Evolutionary conservation across 2,329 filamentous ascomycete species (phyloP).

Genomic region (Microdochium bolleyi): DNA sequence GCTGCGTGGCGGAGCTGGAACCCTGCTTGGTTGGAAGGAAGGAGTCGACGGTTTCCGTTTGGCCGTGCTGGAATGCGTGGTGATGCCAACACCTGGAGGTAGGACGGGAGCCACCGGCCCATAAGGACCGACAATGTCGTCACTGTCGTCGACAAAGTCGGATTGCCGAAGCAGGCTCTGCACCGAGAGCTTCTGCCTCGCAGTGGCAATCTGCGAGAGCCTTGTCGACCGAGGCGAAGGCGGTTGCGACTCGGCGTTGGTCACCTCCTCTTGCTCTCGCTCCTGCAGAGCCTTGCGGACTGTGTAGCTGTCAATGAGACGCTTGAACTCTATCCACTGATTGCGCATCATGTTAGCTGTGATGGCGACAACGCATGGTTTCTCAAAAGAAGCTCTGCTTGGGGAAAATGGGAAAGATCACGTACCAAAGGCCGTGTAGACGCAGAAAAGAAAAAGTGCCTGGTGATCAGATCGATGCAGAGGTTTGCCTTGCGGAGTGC

Average conservation of each 20-base stretch:
- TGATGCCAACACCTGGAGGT: too few species aligned
- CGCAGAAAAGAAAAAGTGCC: constrained; percentile 17
- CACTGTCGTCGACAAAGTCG: constrained; percentile 29
- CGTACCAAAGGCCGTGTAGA: constrained; percentile 18
- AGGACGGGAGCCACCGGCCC: constrained; percentile 11
- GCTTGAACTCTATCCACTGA: constrained; percentile 17
- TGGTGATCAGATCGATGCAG: constrained; percentile 18
- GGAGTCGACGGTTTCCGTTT: too few species aligned
- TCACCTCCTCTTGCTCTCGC: constrained; percentile 4
- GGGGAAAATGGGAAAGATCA: neutral
- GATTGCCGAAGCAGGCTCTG: constrained; percentile 30
- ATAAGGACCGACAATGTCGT: constrained; percentile 15
- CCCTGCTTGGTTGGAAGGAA: too few species aligned
- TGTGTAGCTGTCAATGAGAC: constrained; percentile 17
- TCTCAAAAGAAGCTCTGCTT: neutral
- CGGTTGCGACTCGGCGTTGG: constrained; percentile 4
- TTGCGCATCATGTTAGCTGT: neutral
- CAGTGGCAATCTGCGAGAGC: constrained; percentile 18
- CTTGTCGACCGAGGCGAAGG: constrained; percentile 9
- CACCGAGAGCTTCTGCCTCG: constrained; percentile 26
- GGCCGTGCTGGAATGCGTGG: too few species aligned
- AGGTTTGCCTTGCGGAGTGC: constrained; percentile 15
- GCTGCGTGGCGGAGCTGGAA: too few species aligned
- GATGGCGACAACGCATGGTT: neutral
- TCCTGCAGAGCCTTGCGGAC: constrained; percentile 13